A percentile compares a stretch with the other conserved stretches of the same genome.
Evolutionary conservation across 192 early-diverging fungal genomes (phyloP).

Genomic region (Coemansia aciculifera): DNA sequence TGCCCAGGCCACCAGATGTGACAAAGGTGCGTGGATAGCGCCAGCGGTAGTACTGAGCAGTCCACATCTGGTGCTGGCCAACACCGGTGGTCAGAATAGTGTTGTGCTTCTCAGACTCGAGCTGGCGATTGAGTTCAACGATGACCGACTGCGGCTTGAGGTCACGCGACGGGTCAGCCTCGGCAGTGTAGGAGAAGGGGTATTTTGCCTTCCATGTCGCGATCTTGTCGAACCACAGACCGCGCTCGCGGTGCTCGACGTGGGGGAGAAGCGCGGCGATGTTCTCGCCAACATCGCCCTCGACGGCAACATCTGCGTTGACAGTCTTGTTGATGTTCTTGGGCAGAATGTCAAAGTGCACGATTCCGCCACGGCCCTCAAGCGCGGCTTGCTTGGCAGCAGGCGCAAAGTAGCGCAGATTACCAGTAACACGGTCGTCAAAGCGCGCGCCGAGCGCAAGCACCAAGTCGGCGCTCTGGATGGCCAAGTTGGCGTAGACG

Average conservation of each 20-base stretch:
- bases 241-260: constrained; percentile 67
- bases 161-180: constrained; percentile 60
- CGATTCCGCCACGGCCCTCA: constrained; percentile 89
- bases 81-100: constrained; percentile 96
- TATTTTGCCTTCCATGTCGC: constrained; percentile 88
- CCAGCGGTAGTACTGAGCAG: constrained; percentile 94
- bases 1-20: constrained; percentile 96
- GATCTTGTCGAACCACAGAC: constrained; percentile 84
- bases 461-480: constrained; percentile 95
- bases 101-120: constrained; percentile 80
- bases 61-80: constrained; percentile 99
- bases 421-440: constrained; percentile 97
- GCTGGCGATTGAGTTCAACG: constrained; percentile 87
- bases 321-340: constrained; percentile 99
- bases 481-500: constrained; percentile 96
- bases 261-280: constrained; percentile 76
- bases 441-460: constrained; percentile 96
- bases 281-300: constrained; percentile 94
- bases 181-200: constrained; percentile 79
- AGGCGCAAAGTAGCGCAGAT: constrained; percentile 88
- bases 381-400: constrained; percentile 85
- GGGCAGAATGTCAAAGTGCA: constrained; percentile 99
- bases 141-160: constrained; percentile 95
- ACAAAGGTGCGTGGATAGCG: constrained; percentile 84
- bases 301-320: constrained; percentile 84